Conservation (phyloP, 345 rosid genomes). For the Eucalyptus dawsonii region DNA sequence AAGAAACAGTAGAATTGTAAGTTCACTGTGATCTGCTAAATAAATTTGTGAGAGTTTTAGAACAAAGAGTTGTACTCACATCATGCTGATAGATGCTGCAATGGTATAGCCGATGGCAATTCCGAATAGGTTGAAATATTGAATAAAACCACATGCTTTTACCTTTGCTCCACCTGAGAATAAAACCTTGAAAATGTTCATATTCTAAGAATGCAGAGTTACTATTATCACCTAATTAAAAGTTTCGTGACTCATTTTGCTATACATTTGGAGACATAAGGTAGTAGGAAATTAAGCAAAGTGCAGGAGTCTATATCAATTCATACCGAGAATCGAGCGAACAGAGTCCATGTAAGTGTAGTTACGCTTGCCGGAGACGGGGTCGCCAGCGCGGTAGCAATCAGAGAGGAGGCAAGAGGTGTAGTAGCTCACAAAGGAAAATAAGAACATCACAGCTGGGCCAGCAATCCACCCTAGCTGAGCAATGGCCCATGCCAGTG, state of each 20-base stretch:
- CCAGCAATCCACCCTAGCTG: conserved; percentile 92
- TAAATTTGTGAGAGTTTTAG: not conserved
- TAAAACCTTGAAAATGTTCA: not conserved
- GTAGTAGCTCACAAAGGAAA: conserved; percentile 53
- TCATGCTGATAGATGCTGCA: conserved; percentile 78
- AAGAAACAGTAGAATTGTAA: not conserved
- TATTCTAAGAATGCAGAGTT: not conserved
- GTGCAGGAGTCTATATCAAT: not conserved
- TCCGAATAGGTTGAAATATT: conserved; percentile 65
- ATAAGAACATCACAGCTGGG: conserved; percentile 65
- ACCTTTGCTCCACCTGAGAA: conserved; percentile 53
- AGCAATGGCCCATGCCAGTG: conserved; percentile 78
- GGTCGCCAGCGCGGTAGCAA: conserved; percentile 58
- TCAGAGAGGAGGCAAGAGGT: conserved; percentile 60
- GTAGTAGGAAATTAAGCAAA: not conserved
- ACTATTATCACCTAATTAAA: not conserved
- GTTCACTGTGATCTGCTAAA: not conserved
- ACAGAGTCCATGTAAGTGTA: conserved; percentile 75
- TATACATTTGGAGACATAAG: not conserved
- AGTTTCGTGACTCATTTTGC: not conserved
- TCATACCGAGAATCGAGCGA: conserved; percentile 56
- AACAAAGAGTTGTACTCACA: conserved; percentile 16
- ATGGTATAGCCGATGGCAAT: conserved; percentile 61
- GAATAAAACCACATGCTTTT: conserved; percentile 55
- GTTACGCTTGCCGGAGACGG: conserved; percentile 55